These are phyloP conservation scores for Nitzschia palea DNA, from an alignment of 108 stramenopile genomes.

Conservation along the genomic window DNA sequence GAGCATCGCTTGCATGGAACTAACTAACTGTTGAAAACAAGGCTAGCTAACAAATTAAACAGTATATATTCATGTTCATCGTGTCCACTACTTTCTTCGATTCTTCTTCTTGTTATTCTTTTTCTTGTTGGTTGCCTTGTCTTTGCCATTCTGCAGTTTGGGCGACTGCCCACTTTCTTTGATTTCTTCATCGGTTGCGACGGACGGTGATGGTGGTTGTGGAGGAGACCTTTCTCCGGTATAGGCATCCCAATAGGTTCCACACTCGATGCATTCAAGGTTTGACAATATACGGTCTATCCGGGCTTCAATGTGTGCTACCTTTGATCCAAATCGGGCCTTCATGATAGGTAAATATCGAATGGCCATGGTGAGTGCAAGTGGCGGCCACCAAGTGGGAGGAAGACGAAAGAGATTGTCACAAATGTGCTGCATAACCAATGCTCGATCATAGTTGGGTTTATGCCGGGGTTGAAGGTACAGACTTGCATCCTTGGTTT, in stretches of 20 bases:
- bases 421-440: slow-evolving; percentile 2
- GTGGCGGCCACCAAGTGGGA: slow-evolving; percentile 16
- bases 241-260: slow-evolving; percentile 23
- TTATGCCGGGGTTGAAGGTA: slow-evolving; percentile 3
- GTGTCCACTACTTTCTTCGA: neutral
- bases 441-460: slow-evolving; percentile 19
- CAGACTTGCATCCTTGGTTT: neutral
- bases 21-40: slow-evolving; percentile 13
- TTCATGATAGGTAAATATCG: slow-evolving; percentile 19
- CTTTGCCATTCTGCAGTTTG: neutral
- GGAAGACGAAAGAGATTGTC: slow-evolving; percentile 24
- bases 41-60: neutral
- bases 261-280: slow-evolving; percentile 11
- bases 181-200: neutral
- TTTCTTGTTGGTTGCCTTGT: neutral
- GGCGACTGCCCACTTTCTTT: neutral
- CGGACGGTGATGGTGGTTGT: neutral
- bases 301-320: neutral
- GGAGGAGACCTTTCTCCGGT: neutral
- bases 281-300: neutral
- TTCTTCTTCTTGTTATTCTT: slow-evolving; percentile 1
- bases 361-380: neutral
- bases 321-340: slow-evolving; percentile 3
- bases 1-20: slow-evolving; percentile 67
- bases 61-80: neutral